Percentiles rank a stretch among this genome's conserved stretches.
phyloP scores from a whole-genome alignment of 2,329 filamentous ascomycete genomes.

The Kalaharituber pfeilii region DNA sequence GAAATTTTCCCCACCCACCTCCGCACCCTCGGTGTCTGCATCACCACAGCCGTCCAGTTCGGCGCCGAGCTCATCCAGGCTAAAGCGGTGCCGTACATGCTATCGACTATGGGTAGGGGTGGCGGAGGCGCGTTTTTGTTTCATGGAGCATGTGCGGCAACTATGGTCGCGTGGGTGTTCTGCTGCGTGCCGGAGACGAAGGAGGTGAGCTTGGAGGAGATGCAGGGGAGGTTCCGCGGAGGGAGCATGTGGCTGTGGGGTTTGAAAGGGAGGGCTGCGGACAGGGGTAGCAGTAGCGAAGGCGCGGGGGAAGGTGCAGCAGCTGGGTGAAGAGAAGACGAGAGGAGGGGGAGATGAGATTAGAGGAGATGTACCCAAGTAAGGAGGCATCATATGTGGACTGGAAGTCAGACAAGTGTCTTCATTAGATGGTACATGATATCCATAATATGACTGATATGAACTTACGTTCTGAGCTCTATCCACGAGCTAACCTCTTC shows the following conservation, averaged over 20 bases:
- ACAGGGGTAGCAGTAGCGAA: too few relatives aligned
- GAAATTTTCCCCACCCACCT: constrained; percentile 22
- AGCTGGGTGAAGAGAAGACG: too few relatives aligned
- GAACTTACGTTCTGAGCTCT: too few relatives aligned
- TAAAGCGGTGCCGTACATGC: constrained; percentile 17
- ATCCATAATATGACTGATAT: too few relatives aligned
- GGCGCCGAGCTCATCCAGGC: constrained; percentile 15
- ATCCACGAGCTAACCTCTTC: too few relatives aligned
- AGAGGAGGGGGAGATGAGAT: too few relatives aligned
- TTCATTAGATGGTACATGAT: too few relatives aligned
- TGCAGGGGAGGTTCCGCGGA: neutral
- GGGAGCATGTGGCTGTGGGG: neutral
- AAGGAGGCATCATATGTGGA: too few relatives aligned
- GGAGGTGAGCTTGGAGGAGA: neutral
- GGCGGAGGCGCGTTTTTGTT: constrained; percentile 22
- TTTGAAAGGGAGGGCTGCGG: too few relatives aligned
- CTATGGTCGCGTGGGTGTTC: neutral
- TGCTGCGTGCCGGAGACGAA: neutral
- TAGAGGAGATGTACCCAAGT: too few relatives aligned
- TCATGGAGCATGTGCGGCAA: constrained; percentile 9
- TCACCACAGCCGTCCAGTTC: constrained; percentile 17
- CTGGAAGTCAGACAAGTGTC: too few relatives aligned
- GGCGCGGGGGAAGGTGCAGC: too few relatives aligned
- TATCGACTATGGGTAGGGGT: constrained; percentile 9
- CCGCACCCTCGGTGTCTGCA: constrained; percentile 18